Evolutionary conservation across 805 yeast genomes (phyloP).

Genomic region (Schwanniomyces pseudopolymorphus): DNA sequence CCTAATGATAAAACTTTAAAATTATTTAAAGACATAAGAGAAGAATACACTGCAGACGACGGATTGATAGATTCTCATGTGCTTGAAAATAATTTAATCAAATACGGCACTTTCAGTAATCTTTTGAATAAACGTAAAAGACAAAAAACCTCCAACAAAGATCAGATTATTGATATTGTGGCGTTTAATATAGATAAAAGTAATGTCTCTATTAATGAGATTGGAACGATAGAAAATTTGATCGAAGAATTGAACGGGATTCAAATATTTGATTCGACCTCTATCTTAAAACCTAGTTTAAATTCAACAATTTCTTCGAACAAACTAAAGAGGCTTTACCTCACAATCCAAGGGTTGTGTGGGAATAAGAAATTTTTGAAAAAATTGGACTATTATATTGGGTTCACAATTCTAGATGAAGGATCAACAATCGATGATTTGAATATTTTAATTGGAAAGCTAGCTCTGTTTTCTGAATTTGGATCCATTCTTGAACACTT

Average conservation of each 20-base stretch:
- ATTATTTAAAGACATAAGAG: conserved; percentile 5
- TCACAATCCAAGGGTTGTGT: conserved; percentile 6
- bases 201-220: conserved; percentile 13
- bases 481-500: conserved; percentile 12
- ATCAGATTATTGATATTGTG: conserved; percentile 9
- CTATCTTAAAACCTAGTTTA: conserved; percentile 5
- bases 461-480: conserved; percentile 8
- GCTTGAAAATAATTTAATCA: conserved; percentile 9
- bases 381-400: conserved; percentile 16
- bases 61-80: background rate
- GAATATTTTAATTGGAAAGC: conserved; percentile 9
- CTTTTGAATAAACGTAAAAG: conserved; percentile 12
- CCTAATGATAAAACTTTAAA: conserved; percentile 18
- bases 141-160: conserved; percentile 1
- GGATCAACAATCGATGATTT: conserved; percentile 11
- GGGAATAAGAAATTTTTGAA: conserved; percentile 3
- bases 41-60: background rate
- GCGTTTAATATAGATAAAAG: conserved; percentile 6
- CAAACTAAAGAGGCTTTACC: conserved; percentile 5
- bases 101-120: conserved; percentile 14
- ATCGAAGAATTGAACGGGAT: conserved; percentile 17
- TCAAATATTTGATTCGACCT: conserved; percentile 11
- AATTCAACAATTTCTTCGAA: conserved; percentile 3
- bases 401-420: conserved; percentile 17
- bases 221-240: conserved; percentile 18